Evolutionary conservation across 164 flowering plant genomes (phyloP), one percentile per base, ranked within the genome.

Genomic region (Vitis vinifera): DNA sequence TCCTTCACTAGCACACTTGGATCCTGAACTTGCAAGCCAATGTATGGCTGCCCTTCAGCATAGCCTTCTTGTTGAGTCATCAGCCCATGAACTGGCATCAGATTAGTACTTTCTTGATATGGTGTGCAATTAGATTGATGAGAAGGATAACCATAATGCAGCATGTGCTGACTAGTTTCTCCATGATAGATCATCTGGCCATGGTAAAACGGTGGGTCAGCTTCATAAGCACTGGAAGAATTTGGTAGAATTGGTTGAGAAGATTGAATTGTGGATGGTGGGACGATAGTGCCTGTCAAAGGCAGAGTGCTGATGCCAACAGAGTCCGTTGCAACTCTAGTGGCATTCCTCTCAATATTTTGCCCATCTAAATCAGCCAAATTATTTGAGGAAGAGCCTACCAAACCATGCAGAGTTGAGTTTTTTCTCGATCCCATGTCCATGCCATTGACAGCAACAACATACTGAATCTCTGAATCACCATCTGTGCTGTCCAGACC

Each of bases 381-480:
- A 60, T 70, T 77, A 64, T 73, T 71, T 37, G 65, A 76, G 8
- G 79, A 81, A 31, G 77, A 70, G 60, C 70, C 70, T 14, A 48
- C 63, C 52, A 82, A 59, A 63, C 72, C 74, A 68, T 64, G 64
- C 59, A 65, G 67, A n/a, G 58, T 60, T 8, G 77, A 81, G 59
- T 51, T 67, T 63, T 62, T 81, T 65, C 77, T 77, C 1, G 82
- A 79, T 3, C 82, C 86, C 31, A 70, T 37, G 66, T 81, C 81
- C 84, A 83, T 81, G 67, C 85, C 85, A 82, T 84, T 84, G 47
- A 84, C 82, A 64, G 85, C 83, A 53, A 84, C 87, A 1, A 84
- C 78, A 75, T 66, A 84, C 65, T 84, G 80, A 58, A 78, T 44
- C 74, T 81, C 87, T 72, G 87, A 79, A 70, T 84, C 83, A 56